These are phyloP conservation scores for Cladosporium oxysporum DNA, from an alignment of 2,329 filamentous ascomycete genomes.

Conservation along the genomic window DNA sequence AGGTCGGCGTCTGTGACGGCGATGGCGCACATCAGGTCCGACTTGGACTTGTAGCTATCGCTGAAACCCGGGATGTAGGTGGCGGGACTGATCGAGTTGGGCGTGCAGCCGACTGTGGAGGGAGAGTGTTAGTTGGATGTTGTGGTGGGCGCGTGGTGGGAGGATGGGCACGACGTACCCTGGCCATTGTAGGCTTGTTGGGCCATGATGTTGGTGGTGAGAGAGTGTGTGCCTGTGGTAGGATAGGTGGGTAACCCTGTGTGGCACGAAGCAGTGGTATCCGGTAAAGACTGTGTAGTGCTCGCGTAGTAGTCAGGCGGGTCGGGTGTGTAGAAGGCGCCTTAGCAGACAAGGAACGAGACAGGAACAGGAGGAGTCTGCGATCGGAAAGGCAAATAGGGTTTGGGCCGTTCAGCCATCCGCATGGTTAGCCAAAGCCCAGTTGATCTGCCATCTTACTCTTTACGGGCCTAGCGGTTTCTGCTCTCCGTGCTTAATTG, in stretches of 20 bases:
- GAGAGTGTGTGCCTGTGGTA: background rate
- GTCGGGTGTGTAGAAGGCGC: background rate
- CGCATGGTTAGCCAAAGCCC: background rate
- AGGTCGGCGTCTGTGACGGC: background rate
- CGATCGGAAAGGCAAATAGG: slow-evolving; percentile 7
- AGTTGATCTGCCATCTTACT: slow-evolving; percentile 8
- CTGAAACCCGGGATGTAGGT: slow-evolving; percentile 17
- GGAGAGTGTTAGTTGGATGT: slow-evolving; percentile 4
- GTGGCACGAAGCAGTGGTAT: background rate
- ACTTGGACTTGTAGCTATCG: background rate
- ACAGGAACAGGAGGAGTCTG: slow-evolving; percentile 13
- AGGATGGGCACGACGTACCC: background rate
- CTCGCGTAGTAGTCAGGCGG: background rate
- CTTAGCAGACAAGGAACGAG: background rate
- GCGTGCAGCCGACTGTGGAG: slow-evolving; percentile 13
- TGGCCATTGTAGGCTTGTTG: slow-evolving; percentile 3
- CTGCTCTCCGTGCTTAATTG: slow-evolving; percentile 4
- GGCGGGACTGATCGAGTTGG: slow-evolving; percentile 12
- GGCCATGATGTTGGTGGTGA: background rate
- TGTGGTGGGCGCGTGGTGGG: background rate
- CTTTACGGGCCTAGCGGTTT: slow-evolving; percentile 2
- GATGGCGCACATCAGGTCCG: slow-evolving; percentile 14
- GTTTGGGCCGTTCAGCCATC: slow-evolving; percentile 2
- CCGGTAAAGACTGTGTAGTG: background rate
- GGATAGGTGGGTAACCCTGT: background rate